These are phyloP conservation scores for Pyrenophora graminea DNA, from an alignment of 2,329 filamentous ascomycete genomes.

Conservation along the genomic window DNA sequence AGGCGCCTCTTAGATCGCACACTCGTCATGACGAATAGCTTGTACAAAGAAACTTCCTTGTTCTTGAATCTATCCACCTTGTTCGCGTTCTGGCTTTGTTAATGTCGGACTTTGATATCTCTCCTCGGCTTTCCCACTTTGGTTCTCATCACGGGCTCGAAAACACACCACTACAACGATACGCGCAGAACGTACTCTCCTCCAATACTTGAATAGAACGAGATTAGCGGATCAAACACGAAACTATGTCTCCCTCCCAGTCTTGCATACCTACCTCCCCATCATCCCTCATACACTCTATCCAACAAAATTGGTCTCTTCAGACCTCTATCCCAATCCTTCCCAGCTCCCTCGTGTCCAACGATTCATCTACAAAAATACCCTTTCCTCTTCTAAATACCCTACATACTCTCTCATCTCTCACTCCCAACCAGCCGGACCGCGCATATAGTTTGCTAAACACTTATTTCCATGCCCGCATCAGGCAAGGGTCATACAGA, in stretches of 20 bases:
- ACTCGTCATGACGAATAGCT: no score
- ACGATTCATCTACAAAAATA: background rate
- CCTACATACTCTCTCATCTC: constrained; percentile 9
- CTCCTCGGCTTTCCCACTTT: no score
- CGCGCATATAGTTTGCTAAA: constrained; percentile 16
- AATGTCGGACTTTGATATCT: no score
- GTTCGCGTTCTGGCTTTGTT: no score
- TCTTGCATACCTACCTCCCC: background rate
- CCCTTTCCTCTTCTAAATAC: constrained; percentile 3
- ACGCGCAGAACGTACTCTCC: no score
- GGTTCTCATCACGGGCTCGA: no score
- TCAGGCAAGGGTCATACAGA: constrained; percentile 6
- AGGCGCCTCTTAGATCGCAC: background rate
- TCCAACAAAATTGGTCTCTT: constrained; percentile 10
- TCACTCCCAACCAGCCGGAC: constrained; percentile 14
- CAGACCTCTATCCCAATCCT: background rate
- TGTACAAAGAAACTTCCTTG: no score
- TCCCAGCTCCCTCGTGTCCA: background rate
- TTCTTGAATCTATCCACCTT: no score
- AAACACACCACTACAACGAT: no score
- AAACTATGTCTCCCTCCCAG: background rate
- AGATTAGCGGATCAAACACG: no score
- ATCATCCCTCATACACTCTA: constrained; percentile 1
- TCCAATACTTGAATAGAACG: no score
- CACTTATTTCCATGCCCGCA: constrained; percentile 18